phyloP scores from a whole-genome alignment of 2,329 filamentous ascomycete species.

The Mollisia scopiformis region DNA sequence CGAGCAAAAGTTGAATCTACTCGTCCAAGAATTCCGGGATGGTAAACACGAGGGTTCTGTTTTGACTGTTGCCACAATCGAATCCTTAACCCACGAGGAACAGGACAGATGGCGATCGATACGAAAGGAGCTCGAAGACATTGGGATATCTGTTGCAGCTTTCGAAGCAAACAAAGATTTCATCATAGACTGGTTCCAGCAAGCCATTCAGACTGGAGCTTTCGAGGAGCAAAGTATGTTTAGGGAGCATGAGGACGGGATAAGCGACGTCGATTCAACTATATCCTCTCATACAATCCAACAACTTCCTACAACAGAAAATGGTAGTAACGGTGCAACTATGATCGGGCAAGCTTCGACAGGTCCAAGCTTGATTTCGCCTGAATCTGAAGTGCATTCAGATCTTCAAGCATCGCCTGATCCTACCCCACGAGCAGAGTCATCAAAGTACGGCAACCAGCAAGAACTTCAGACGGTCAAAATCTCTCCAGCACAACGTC shows the following conservation, averaged over 20 bases:
- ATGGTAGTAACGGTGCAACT: no score
- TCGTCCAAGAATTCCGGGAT: constrained; percentile 7
- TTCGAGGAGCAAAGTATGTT: constrained; percentile 4
- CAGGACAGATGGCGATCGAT: constrained; percentile 9
- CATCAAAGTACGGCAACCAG: no score
- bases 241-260: not conserved
- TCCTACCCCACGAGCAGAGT: no score
- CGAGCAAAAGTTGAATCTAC: constrained; percentile 8
- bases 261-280: no score
- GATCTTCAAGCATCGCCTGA: no score
- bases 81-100: constrained; percentile 5
- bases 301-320: no score
- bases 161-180: constrained; percentile 12
- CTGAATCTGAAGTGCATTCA: no score
- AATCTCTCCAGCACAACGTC: no score
- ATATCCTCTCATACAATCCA: no score
- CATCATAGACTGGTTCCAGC: constrained; percentile 14
- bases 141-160: constrained; percentile 9
- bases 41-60: constrained; percentile 15
- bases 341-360: no score
- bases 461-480: no score
- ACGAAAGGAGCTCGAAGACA: constrained; percentile 16
- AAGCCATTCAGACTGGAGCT: constrained; percentile 2
- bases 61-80: constrained; percentile 5
- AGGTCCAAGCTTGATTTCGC: no score